Evolutionary conservation across 805 yeast genomes (phyloP), one percentile per base, ranked within the genome.

Genomic region (Zygosaccharomyces siamensis): DNA sequence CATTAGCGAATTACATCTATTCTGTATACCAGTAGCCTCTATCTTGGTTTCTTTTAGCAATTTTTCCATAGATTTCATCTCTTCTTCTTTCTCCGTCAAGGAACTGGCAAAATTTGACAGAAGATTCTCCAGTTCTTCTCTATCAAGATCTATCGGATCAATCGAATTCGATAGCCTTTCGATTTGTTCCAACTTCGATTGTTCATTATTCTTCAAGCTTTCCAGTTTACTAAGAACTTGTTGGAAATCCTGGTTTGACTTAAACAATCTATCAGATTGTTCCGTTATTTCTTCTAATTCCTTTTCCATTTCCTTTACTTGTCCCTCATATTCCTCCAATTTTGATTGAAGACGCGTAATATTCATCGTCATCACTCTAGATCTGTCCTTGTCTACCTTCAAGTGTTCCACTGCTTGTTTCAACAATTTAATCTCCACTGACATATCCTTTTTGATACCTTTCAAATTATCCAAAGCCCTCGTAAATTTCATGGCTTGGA

Each of bases 401-500:
- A 89, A 70, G 64, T 89, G 95, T 45, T 81, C 81, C 0, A 88
- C 96, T 16, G 86, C 81, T 58, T 86, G 89, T 54, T 85, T 83
- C 41, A 89, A 72, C 7, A 92, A 66, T 59, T 83, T 86, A 32
- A 88, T 83, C 50, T 89, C 96, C 1, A 75, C 71, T 8, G 81
- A 71, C 78, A 88, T 79, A 39, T 88, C 95, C 59, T 90, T 92
- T 46, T 86, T 79, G 37, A 89, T 78, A 1, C 64, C 66, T 61
- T 89, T 90, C 59, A 93, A 73, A 46, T 79, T 80, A 50, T 90
- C 97, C 32, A 93, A 71, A 0, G 93, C 96, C 62, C 88, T 92
- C 0, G 97, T 89, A 61, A 86, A 95, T 64, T 88, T 89, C 56
- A 89, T 79, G 0, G 97, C 97, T 67, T 93, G 97, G 61, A 93